phyloP scores from a whole-genome alignment of 2,329 filamentous ascomycete species.

The Colletotrichum sp. region DNA sequence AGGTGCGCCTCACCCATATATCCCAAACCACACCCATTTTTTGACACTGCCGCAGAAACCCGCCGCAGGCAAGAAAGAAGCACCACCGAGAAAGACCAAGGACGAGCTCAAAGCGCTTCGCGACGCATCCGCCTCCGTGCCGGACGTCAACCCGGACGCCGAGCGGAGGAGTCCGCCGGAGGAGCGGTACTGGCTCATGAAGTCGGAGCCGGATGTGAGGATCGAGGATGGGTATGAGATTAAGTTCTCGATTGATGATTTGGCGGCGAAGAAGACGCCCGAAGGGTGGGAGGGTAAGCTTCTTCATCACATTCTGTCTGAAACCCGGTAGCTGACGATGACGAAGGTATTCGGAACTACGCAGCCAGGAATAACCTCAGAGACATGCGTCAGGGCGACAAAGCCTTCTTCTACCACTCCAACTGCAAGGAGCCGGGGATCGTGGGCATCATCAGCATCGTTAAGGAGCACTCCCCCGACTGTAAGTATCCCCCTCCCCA shows the following conservation, averaged over 20 bases:
- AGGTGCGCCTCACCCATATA: background rate
- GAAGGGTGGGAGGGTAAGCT: constrained; percentile 87
- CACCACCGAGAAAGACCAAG: background rate
- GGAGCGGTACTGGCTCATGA: constrained; percentile 77
- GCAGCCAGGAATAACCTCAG: constrained; percentile 85
- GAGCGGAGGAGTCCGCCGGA: constrained; percentile 36
- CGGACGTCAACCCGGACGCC: constrained; percentile 41
- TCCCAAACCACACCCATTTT: accelerated
- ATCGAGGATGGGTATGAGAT: constrained; percentile 88
- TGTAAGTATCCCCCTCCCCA: constrained; percentile 50
- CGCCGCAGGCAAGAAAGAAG: background rate
- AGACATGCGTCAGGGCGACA: constrained; percentile 88
- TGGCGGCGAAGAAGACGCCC: constrained; percentile 73
- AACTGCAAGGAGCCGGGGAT: constrained; percentile 91
- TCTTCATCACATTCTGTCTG: background rate
- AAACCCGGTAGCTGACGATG: background rate
- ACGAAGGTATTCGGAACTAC: constrained; percentile 18
- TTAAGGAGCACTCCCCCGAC: constrained; percentile 82
- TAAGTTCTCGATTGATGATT: constrained; percentile 92
- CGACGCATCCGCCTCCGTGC: constrained; percentile 25
- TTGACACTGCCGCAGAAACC: background rate
- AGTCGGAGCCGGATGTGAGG: constrained; percentile 87
- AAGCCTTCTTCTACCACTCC: constrained; percentile 97
- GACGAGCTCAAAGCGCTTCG: constrained; percentile 18
- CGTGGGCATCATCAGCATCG: constrained; percentile 87